Evolutionary conservation across 306 rosid genomes (phyloP).

Genomic region (Cicer judaicum): DNA sequence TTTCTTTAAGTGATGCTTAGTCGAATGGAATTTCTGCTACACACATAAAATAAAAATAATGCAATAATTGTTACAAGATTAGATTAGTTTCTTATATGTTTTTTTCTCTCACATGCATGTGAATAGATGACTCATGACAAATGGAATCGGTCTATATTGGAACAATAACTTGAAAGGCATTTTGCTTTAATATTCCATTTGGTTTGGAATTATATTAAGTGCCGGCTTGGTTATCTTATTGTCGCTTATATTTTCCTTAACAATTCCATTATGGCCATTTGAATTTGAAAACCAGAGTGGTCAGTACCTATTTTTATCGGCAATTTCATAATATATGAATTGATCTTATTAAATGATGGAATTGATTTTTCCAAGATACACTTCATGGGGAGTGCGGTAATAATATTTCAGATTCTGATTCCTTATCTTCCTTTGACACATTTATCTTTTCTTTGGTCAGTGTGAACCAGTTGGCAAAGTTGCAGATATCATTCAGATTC

Average conservation of each 20-base stretch:
- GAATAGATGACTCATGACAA: background rate
- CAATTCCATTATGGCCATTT: conserved; percentile 19
- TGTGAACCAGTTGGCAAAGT: conserved; percentile 93
- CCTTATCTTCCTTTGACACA: conserved; percentile 23
- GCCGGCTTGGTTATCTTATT: conserved; percentile 30
- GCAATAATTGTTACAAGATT: conserved; percentile 24
- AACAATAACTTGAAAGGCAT: background rate
- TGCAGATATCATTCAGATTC: conserved; percentile 96
- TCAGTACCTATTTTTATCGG: conserved; percentile 5
- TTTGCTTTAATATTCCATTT: conserved; percentile 5
- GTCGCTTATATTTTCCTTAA: conserved; percentile 4
- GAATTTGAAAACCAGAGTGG: conserved; percentile 19
- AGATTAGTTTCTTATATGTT: conserved; percentile 15
- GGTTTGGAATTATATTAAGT: background rate
- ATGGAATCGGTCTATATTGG: conserved; percentile 14
- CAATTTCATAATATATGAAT: conserved; percentile 9
- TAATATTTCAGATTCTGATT: conserved; percentile 31
- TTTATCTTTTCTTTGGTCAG: conserved; percentile 53
- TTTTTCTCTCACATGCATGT: background rate
- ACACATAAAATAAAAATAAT: conserved; percentile 9
- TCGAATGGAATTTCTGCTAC: background rate
- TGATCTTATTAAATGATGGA: conserved; percentile 26
- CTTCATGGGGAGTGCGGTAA: background rate
- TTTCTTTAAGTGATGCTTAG: conserved; percentile 18
- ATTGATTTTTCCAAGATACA: conserved; percentile 14